Evolutionary conservation across 345 rosid species (phyloP).

Genomic region (Barbarea vulgaris): DNA sequence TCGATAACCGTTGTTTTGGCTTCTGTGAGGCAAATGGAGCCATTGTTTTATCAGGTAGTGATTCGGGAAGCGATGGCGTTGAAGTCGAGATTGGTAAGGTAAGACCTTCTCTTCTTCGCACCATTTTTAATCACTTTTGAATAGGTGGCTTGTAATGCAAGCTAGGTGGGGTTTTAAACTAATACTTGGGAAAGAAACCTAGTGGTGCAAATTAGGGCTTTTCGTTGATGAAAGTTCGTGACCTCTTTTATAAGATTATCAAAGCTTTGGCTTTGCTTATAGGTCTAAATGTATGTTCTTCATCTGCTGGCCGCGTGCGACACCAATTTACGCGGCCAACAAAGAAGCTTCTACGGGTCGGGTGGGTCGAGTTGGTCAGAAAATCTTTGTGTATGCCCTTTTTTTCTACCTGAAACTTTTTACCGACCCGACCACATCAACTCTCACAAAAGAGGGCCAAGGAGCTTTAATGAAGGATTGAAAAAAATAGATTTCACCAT

Average conservation of each 20-base stretch:
- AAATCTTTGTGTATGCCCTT: slow-evolving; percentile 12
- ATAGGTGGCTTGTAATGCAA: slow-evolving; percentile 1
- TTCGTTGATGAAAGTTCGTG: not conserved
- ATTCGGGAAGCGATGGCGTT: slow-evolving; percentile 40
- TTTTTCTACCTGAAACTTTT: slow-evolving; percentile 21
- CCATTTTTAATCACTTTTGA: slow-evolving; percentile 22
- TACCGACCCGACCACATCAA: slow-evolving; percentile 44
- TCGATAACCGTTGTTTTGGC: slow-evolving; percentile 54
- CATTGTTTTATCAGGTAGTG: slow-evolving; percentile 42
- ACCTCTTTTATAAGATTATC: slow-evolving; percentile 6
- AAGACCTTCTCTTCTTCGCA: slow-evolving; percentile 38
- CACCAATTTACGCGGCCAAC: slow-evolving; percentile 50
- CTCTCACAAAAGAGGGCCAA: slow-evolving; percentile 32
- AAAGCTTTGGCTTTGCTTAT: slow-evolving; percentile 33
- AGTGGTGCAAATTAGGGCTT: slow-evolving; percentile 9
- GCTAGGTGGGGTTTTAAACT: not conserved
- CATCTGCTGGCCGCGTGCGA: slow-evolving; percentile 47
- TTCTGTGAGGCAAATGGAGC: slow-evolving; percentile 36
- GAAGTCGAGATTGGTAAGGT: slow-evolving; percentile 42
- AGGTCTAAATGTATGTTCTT: slow-evolving; percentile 39
- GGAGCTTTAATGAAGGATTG: slow-evolving; percentile 41
- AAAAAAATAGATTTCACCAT: slow-evolving; percentile 32
- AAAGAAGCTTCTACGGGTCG: slow-evolving; percentile 32
- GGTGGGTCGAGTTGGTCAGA: slow-evolving; percentile 38
- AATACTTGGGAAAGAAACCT: not conserved